Evolutionary conservation across 495 filamentous ascomycete genomes (phyloP), one percentile per base, ranked within the genome.

Genomic region (Patellaria atrata): DNA sequence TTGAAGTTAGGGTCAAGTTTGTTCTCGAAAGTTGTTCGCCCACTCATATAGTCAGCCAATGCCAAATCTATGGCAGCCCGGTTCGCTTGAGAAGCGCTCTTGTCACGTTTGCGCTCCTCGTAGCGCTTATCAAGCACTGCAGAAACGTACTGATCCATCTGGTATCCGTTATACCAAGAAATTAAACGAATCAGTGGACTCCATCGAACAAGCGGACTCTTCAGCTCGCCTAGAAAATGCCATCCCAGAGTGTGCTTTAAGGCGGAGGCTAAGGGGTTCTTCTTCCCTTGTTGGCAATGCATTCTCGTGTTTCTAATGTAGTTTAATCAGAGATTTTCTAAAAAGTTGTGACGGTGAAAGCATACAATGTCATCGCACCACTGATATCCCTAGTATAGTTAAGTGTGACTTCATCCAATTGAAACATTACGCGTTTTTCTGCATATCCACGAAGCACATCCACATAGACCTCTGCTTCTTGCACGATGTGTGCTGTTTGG

Each of bases 321-420:
- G n/a, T n/a, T n/a, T n/a, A n/a, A n/a, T n/a, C n/a, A n/a, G n/a
- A n/a, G n/a, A n/a, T n/a, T n/a, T n/a, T n/a, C n/a, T n/a, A n/a
- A n/a, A n/a, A n/a, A n/a, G n/a, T n/a, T n/a, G n/a, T n/a, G n/a
- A n/a, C n/a, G n/a, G n/a, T n/a, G 3, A 19, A 10, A 16, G 25
- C 34, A 14, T 33, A 44, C 49, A 52, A 22, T 15, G 42, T 38
- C n/a, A 29, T 44, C 21, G 25, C 17, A 11, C 46, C 47, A 5
- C 46, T 50, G 8, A 47, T 20, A 39, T 52, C 49, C 12, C 50
- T 50, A 2, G 40, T 50, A 22, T 46, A 47, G 6, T 40, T 22
- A 9, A 47, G 30, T 2, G 47, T 50, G 6, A 5, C 17, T 15
- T 13, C 27, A 6, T 8, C 8, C n/a, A n/a, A 30, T 8, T 8